Evolutionary conservation across 768 basidiomycete species (phyloP), one percentile per base, ranked within the genome.

Genomic region (Kwoniella europaea): DNA sequence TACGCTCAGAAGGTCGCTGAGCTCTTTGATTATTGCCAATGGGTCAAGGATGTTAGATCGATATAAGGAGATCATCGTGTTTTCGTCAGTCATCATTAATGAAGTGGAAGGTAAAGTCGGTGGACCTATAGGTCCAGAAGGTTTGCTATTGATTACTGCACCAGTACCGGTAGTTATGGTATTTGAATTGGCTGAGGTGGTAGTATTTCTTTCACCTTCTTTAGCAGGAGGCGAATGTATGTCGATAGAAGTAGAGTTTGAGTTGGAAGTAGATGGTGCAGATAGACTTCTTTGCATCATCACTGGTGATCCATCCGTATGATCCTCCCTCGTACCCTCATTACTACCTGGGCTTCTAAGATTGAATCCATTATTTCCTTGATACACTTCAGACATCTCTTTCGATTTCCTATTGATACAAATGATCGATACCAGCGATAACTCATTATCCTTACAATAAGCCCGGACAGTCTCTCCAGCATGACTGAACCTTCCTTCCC

Each of bases 391-490:
- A 10, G 18, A 24, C 12, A 20, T 15, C n/a, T 3, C 24, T n/a
- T 53, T 59, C 16, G 10, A 46, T 46, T 55, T 44, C 22, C 71
- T 53, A 42, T 71, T 41, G 4, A 71, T 72, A 61, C 75, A 78
- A n/a, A 80, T 67, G 24, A 80, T 70, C 20, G 74, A 73, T 4
- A 75, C 73, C 1, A 80, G 63, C 20, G 12, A 52, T 42, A 80
- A 54, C 7, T 62, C 22, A 54, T 76, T 76, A 22, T 80, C 79
- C n/a, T 55, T 50, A 46, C 73, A 73, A 54, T 80, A 80, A 1
- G 74, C 75, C 22, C 75, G 20, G 44, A 80, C 72, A n/a, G 79
- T 78, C 29, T 80, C 77, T 15, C 75, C 72, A 16, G 79, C 76
- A 72, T 78, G 79, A 16, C 63, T 56, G 57, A 75, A 76, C 54